These are phyloP conservation scores for Aspergillus japonicus DNA, from an alignment of 2,329 filamentous ascomycete genomes.

Conservation along the genomic window DNA sequence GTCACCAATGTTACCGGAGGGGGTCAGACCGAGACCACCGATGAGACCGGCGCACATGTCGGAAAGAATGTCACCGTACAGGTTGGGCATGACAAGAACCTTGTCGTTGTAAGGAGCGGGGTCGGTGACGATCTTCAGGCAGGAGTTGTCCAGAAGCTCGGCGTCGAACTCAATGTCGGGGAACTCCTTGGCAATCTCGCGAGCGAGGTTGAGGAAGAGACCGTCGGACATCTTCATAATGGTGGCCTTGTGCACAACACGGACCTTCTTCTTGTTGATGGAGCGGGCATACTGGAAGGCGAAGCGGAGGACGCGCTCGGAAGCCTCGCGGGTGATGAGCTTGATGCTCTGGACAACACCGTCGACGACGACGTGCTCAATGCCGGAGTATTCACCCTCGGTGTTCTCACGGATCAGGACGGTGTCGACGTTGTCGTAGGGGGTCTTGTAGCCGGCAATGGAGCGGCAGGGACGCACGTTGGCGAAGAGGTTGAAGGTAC, in stretches of 20 bases:
- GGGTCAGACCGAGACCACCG: slow-evolving; percentile 92
- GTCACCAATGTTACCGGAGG: slow-evolving; percentile 97
- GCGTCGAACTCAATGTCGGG: slow-evolving; percentile 94
- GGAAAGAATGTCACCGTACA: slow-evolving; percentile 98
- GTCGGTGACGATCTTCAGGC: slow-evolving; percentile 97
- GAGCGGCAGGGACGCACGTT: slow-evolving; percentile 98
- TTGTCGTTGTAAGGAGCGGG: slow-evolving; percentile 97
- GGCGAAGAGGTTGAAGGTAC: slow-evolving; percentile 99
- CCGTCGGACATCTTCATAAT: slow-evolving; percentile 99
- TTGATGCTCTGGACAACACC: slow-evolving; percentile 99
- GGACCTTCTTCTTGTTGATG: slow-evolving; percentile 93
- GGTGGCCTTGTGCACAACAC: slow-evolving; percentile 98
- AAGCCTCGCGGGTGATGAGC: slow-evolving; percentile 94
- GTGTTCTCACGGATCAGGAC: slow-evolving; percentile 99
- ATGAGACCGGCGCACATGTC: slow-evolving; percentile 99
- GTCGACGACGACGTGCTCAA: slow-evolving; percentile 97
- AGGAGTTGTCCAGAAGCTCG: slow-evolving; percentile 98
- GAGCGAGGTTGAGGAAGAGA: slow-evolving; percentile 87
- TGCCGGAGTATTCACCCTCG: slow-evolving; percentile 98
- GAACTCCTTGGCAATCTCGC: slow-evolving; percentile 90
- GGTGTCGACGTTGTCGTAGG: slow-evolving; percentile 95
- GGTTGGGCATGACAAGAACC: slow-evolving; percentile 95
- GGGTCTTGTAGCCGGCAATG: slow-evolving; percentile 96
- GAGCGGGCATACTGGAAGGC: slow-evolving; percentile 97
- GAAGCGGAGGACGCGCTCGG: slow-evolving; percentile 91